Percentiles rank a stretch among this genome's conserved stretches.
phyloP scores from a whole-genome alignment of 306 rosid genomes.

The Lupinus albus region DNA sequence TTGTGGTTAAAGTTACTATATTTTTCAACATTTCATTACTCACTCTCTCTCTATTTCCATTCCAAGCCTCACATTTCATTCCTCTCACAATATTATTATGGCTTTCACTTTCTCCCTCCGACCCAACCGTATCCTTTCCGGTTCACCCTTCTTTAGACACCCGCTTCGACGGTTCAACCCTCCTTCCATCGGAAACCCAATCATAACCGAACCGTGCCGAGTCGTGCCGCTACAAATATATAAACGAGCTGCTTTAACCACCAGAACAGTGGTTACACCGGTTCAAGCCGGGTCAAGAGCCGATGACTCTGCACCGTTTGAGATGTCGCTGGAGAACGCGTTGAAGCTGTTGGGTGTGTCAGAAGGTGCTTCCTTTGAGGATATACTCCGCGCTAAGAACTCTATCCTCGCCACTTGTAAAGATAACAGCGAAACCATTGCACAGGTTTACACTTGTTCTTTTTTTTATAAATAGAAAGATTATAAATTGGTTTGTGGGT shows the following conservation, averaged over 20 bases:
- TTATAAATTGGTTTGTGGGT: slow-evolving; percentile 16
- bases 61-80: too few species aligned
- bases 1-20: too few species aligned
- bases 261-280: slow-evolving; percentile 15
- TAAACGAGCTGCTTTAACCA: slow-evolving; percentile 28
- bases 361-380: slow-evolving; percentile 87
- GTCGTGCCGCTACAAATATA: slow-evolving; percentile 31
- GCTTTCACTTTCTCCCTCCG: slow-evolving; percentile 81
- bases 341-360: slow-evolving; percentile 90
- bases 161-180: slow-evolving; percentile 44
- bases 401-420: slow-evolving; percentile 70
- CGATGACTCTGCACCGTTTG: slow-evolving; percentile 80
- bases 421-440: slow-evolving; percentile 71
- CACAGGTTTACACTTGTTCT: slow-evolving; percentile 52
- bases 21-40: too few species aligned
- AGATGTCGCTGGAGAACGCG: slow-evolving; percentile 93
- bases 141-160: slow-evolving; percentile 51
- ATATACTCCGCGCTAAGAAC: slow-evolving; percentile 92
- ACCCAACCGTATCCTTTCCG: slow-evolving; percentile 71
- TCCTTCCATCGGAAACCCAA: slow-evolving; percentile 33
- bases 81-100: slow-evolving; percentile 39
- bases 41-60: too few species aligned
- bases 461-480: not conserved
- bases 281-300: slow-evolving; percentile 79
- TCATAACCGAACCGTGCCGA: slow-evolving; percentile 39